phyloP scores from a whole-genome alignment of 2,329 filamentous ascomycete species.

The Colletotrichum sojae region DNA sequence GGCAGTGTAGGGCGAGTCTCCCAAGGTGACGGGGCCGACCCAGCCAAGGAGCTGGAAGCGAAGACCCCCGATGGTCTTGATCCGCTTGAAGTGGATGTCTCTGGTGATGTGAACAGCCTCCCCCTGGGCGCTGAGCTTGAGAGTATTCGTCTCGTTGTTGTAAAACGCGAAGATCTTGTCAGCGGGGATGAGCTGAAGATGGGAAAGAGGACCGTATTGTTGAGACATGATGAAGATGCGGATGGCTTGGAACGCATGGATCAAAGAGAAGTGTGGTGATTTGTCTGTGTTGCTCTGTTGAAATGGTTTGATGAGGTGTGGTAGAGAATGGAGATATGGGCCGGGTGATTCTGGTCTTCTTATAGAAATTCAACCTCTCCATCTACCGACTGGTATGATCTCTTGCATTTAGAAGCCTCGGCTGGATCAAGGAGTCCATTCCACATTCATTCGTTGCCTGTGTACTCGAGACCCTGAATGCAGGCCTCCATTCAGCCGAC shows the following conservation, averaged over 20 bases:
- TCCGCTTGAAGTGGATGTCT: background rate
- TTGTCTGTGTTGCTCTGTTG: background rate
- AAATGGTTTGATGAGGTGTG: background rate
- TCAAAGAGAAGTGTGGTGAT: too few species aligned
- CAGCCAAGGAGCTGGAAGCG: background rate
- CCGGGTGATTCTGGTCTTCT: too few species aligned
- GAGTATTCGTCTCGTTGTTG: background rate
- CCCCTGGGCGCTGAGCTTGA: background rate
- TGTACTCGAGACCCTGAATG: too few species aligned
- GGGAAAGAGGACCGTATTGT: background rate
- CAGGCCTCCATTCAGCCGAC: background rate
- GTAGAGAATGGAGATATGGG: background rate
- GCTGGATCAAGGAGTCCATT: too few species aligned
- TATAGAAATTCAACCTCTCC: too few species aligned
- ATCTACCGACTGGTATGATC: too few species aligned
- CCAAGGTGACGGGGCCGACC: background rate
- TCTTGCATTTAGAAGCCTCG: too few species aligned
- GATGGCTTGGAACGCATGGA: background rate
- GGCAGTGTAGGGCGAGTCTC: background rate
- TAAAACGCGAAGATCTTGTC: background rate
- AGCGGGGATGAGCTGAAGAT: background rate
- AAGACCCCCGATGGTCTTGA: background rate
- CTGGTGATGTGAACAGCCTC: background rate
- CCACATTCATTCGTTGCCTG: too few species aligned
- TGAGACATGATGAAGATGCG: background rate